Conservation (phyloP, 371 early-diverging fungal genomes). For the Mortierella sp. region DNA sequence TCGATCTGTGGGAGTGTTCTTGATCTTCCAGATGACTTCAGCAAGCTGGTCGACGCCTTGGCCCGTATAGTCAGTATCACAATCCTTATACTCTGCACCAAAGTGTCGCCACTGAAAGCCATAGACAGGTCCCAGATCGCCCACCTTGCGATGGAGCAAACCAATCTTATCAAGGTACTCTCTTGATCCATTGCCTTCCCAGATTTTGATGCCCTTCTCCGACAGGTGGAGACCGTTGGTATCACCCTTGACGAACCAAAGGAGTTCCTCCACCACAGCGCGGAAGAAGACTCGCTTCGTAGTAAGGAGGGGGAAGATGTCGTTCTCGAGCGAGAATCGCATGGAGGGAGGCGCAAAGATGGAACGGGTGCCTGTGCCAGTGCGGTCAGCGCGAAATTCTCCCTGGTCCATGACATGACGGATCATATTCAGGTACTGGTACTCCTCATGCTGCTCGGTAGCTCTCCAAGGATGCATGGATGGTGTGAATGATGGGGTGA, state of each 20-base stretch:
- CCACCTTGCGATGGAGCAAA: conserved; percentile 82
- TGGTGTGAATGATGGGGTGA: conserved; percentile 31
- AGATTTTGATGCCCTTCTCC: conserved; percentile 93
- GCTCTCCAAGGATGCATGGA: conserved; percentile 50
- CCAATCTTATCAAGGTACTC: conserved; percentile 93
- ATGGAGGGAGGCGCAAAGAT: conserved; percentile 95
- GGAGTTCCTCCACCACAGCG: conserved; percentile 95
- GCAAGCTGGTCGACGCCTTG: conserved; percentile 97
- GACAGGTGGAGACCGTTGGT: conserved; percentile 89
- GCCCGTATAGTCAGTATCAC: conserved; percentile 92
- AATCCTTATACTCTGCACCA: conserved; percentile 94
- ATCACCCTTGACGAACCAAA: conserved; percentile 97
- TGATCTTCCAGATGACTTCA: conserved; percentile 90
- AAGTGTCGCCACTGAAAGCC: conserved; percentile 99
- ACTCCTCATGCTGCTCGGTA: conserved; percentile 75
- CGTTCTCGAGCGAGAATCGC: conserved; percentile 87
- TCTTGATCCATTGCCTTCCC: conserved; percentile 98
- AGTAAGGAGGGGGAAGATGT: conserved; percentile 94
- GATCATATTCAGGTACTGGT: conserved; percentile 93
- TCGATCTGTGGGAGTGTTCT: conserved; percentile 90
- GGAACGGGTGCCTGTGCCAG: conserved; percentile 96
- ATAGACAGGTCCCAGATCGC: conserved; percentile 99
- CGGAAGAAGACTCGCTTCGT: conserved; percentile 97
- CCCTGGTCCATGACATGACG: conserved; percentile 85
- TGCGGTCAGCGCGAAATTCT: conserved; percentile 88